Evolutionary conservation across 2,329 filamentous ascomycete species (phyloP), one percentile per base, ranked within the genome.

Genomic region (Trichoderma koningii): DNA sequence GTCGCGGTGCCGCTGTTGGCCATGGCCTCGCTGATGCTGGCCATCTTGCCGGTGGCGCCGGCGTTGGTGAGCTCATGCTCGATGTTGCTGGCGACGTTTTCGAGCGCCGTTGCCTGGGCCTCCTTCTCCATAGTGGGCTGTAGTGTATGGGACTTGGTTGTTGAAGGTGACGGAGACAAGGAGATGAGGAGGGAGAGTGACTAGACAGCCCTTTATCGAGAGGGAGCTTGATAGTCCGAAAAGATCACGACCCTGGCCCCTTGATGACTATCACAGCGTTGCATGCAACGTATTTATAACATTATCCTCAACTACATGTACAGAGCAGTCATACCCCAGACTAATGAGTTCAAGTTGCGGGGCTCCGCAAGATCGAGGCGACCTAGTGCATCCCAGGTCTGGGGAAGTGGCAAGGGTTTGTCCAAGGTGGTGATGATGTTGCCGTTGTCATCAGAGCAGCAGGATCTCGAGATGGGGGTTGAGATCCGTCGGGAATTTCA

Each of bases 11-110:
- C 62, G 23, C 21, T 56, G 19, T 44, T 64, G 12, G 62, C 62
- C 61, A 63, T 63, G 42, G 61, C 61, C 42, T 55, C 61, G 34
- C 52, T 63, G 42, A 63, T 55, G 51, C 52, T 55, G 61, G 51
- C 61, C 51, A 63, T 45, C 21, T 63, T 63, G 61, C 52, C 61
- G 19, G 61, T 63, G 26, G 42, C 61, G 17, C 30, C 61, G 5
- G 61, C 59, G 14, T 62, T 62, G 59, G 59, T 62, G 38, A 62
- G 52, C 61, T 63, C 51, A 55, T 63, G 30, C 14, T 55, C 61
- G 50, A 63, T 55, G 61, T 63, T 63, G 51, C 61, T 63, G 41
- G 52, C 44, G 19, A 63, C 61, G n/a, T 63, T 63, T 26, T 63
- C 61, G 12, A 63, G 61, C 51, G 57, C 44, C 44, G 48, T 53